Evolutionary conservation across 208 protist genomes (phyloP).

Genomic region (Endotrypanum monterogeii): DNA sequence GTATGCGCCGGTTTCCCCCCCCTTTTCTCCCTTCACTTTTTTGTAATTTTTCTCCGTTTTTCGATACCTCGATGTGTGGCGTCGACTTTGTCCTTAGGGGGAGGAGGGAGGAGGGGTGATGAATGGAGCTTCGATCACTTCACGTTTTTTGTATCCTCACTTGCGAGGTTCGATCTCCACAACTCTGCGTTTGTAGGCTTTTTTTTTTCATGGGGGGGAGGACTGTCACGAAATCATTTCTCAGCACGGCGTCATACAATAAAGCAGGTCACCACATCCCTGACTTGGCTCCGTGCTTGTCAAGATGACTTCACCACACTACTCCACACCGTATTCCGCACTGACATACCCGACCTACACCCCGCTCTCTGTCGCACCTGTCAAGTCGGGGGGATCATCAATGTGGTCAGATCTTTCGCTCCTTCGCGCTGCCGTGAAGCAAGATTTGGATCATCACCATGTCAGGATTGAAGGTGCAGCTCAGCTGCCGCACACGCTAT

Average conservation of each 20-base stretch:
- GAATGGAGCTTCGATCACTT: too few relatives aligned
- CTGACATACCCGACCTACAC: constrained; percentile 48
- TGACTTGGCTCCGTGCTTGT: not conserved
- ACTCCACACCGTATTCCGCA: constrained; percentile 34
- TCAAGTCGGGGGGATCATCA: constrained; percentile 16
- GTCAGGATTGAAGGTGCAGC: too few relatives aligned
- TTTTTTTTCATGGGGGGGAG: too few relatives aligned
- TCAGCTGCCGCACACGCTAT: not conserved
- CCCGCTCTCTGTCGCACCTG: constrained; percentile 30
- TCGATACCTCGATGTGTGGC: too few relatives aligned
- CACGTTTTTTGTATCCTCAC: too few relatives aligned
- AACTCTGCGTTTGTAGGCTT: not conserved
- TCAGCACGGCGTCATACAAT: not conserved
- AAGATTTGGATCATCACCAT: constrained; percentile 16
- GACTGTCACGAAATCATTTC: not conserved
- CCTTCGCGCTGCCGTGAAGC: constrained; percentile 11
- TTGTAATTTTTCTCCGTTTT: too few relatives aligned
- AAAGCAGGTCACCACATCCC: not conserved
- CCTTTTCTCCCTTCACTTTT: too few relatives aligned
- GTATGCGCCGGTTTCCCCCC: too few relatives aligned
- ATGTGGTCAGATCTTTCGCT: constrained; percentile 7
- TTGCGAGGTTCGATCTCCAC: too few relatives aligned
- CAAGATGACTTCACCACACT: constrained; percentile 31
- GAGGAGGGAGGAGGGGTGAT: too few relatives aligned
- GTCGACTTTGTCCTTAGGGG: too few relatives aligned